These are phyloP conservation scores for Epichloe aotearoae DNA, from an alignment of 2,329 filamentous ascomycete genomes.

Conservation along the genomic window DNA sequence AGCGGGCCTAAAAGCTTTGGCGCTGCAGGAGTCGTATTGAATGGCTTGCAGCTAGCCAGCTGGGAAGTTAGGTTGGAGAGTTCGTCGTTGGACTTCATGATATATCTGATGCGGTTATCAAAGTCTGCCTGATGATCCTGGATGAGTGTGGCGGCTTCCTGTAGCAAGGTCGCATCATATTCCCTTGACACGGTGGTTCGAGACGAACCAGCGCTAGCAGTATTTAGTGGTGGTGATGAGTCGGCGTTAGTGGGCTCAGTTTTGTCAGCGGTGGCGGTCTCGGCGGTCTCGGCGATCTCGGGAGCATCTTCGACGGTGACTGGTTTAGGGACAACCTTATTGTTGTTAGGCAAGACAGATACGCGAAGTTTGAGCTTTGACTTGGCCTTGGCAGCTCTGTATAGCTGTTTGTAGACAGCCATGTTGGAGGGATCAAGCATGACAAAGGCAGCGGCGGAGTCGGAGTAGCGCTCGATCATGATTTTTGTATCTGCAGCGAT, in stretches of 20 bases:
- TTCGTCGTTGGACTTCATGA: slow-evolving; percentile 13
- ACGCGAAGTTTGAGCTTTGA: slow-evolving; percentile 86
- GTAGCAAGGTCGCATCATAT: slow-evolving; percentile 14
- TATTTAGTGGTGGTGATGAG: slow-evolving; percentile 9
- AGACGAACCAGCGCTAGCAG: slow-evolving; percentile 5
- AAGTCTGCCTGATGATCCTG: slow-evolving; percentile 14
- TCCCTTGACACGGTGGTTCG: slow-evolving; percentile 13
- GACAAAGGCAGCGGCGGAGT: slow-evolving; percentile 74
- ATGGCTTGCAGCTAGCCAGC: slow-evolving; percentile 1
- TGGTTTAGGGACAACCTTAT: slow-evolving; percentile 23
- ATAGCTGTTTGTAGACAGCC: slow-evolving; percentile 90
- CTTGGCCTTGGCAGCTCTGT: slow-evolving; percentile 94
- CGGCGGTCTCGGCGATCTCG: slow-evolving; percentile 24
- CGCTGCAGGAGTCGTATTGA: neutral
- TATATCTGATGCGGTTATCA: slow-evolving; percentile 14
- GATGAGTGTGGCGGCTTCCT: slow-evolving; percentile 15
- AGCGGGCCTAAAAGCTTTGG: neutral
- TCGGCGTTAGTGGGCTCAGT: neutral
- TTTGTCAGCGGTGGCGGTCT: slow-evolving; percentile 10
- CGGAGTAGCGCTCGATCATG: slow-evolving; percentile 84
- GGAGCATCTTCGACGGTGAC: slow-evolving; percentile 39
- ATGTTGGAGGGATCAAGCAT: slow-evolving; percentile 64
- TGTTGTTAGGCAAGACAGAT: slow-evolving; percentile 29
- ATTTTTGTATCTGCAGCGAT: slow-evolving; percentile 25
- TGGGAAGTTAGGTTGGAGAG: slow-evolving; percentile 5